A percentile compares a stretch with the other conserved stretches of the same genome.
These are phyloP conservation scores for Helianthus tuberosus DNA, from an alignment of 129 eudicot genomes.

Conservation along the genomic window DNA sequence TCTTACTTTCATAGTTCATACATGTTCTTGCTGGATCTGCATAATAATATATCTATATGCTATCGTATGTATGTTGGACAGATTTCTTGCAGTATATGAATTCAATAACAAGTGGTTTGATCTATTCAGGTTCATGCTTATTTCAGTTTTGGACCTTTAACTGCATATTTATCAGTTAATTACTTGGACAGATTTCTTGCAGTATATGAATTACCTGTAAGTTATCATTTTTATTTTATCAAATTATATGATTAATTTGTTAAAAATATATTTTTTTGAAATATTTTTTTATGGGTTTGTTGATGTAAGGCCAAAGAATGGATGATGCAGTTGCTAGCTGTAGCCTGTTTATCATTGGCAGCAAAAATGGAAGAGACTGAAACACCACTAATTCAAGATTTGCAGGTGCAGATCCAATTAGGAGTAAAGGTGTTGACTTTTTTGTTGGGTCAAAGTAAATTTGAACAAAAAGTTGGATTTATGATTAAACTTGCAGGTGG, in stretches of 20 bases:
- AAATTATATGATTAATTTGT: not conserved
- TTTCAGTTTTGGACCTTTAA: slow-evolving; percentile 61
- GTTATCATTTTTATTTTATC: slow-evolving; percentile 18
- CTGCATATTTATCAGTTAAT: slow-evolving; percentile 54
- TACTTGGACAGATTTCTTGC: slow-evolving; percentile 77
- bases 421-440: slow-evolving; percentile 29
- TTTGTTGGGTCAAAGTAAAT: slow-evolving; percentile 9
- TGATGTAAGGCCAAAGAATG: slow-evolving; percentile 56
- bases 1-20: too few species aligned
- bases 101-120: not conserved
- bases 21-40: too few species aligned
- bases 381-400: slow-evolving; percentile 54
- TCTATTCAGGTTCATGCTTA: slow-evolving; percentile 53
- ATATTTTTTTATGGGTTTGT: not conserved
- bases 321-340: slow-evolving; percentile 84
- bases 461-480: slow-evolving; percentile 17
- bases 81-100: too few species aligned
- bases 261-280: not conserved
- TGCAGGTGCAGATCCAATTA: slow-evolving; percentile 53
- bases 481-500: slow-evolving; percentile 40
- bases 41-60: too few species aligned
- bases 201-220: slow-evolving; percentile 70
- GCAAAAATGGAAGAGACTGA: slow-evolving; percentile 77
- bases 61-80: too few species aligned
- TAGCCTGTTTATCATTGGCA: slow-evolving; percentile 66